Evolutionary conservation across 2,329 filamentous ascomycete species (phyloP), one percentile per base, ranked within the genome.

Genomic region (Piedraia hortae): DNA sequence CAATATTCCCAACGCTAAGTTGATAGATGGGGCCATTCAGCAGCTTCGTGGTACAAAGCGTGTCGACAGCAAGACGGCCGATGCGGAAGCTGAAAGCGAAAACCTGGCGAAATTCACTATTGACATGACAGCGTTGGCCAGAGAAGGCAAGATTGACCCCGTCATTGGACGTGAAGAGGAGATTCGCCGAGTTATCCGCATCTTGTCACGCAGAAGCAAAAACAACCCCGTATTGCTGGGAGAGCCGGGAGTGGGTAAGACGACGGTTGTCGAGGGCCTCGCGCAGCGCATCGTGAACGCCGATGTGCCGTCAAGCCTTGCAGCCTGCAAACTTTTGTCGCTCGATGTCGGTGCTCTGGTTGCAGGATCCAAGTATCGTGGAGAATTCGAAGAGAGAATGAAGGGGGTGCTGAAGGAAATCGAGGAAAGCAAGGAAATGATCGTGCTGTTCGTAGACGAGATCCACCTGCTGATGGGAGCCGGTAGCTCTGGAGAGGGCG

Each of bases 371-470:
- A 97, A 97, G 51, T 97, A 88, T 53, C 69, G 85, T 21, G 85
- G 85, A 52, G 85, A 97, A 46, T 97, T 97, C 28, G 85, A 97
- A 46, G 85, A 97, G 56, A 66, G 85, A 35, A 93, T 97, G 80
- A 97, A 97, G 60, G 80, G 82, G 24, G 85, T 97, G 4, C 49
- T 97, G 37, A 97, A 93, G 47, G 85, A 97, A 51, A 90, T 97
- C 27, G 62, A 80, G 34, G 69, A 89, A 25, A 77, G 78, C 22
- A 88, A 85, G 44, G 82, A 93, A 26, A 90, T 80, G 56, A 91
- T 97, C 41, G 71, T 97, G 23, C 66, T 97, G 30, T 97, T 97
- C 37, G 85, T 97, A 34, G 85, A 97, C 47, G 85, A 97, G 47
- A 97, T 97, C 33, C 85, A 97, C 51, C 59, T 97, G 30, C 66